These are phyloP conservation scores for Mycena rosella DNA, from an alignment of 768 basidiomycete species.

Conservation along the genomic window DNA sequence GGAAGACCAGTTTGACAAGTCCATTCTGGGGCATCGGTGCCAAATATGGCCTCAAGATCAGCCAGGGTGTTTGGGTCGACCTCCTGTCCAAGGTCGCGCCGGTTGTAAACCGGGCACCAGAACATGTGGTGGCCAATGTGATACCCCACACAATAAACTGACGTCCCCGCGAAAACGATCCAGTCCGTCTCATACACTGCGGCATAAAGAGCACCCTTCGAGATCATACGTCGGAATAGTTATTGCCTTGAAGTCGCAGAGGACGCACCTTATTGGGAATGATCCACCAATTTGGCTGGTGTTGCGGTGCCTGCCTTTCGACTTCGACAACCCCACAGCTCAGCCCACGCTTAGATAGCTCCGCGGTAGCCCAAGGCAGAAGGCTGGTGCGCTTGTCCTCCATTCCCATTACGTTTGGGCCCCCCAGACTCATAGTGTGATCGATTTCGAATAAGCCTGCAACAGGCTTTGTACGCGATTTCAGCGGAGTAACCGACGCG, in stretches of 20 bases:
- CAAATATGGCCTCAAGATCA: background rate
- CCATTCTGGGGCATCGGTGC: background rate
- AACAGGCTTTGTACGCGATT: background rate
- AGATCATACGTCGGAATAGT: background rate
- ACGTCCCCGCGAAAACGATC: conserved; percentile 4
- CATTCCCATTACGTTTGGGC: background rate
- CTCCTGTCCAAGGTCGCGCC: background rate
- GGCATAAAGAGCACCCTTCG: conserved; percentile 20
- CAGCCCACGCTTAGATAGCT: background rate
- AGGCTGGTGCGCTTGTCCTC: conserved; percentile 8
- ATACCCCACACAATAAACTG: conserved; percentile 3
- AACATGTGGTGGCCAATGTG: conserved; percentile 9
- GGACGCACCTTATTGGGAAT: conserved; percentile 21
- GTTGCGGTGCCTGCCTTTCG: background rate
- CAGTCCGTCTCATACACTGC: conserved; percentile 12
- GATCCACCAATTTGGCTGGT: conserved; percentile 25
- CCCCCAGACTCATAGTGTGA: background rate
- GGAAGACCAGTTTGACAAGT: conserved; percentile 5
- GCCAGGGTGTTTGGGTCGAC: background rate
- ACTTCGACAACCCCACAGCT: conserved; percentile 4
- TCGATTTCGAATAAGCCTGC: background rate
- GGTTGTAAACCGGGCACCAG: conserved; percentile 10
- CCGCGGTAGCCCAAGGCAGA: background rate
- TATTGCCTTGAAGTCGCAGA: background rate
- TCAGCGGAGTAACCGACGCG: background rate